Evolutionary conservation across 148 eudicot species (phyloP), one percentile per base, ranked within the genome.

Genomic region (Salicornia ramosissima): DNA sequence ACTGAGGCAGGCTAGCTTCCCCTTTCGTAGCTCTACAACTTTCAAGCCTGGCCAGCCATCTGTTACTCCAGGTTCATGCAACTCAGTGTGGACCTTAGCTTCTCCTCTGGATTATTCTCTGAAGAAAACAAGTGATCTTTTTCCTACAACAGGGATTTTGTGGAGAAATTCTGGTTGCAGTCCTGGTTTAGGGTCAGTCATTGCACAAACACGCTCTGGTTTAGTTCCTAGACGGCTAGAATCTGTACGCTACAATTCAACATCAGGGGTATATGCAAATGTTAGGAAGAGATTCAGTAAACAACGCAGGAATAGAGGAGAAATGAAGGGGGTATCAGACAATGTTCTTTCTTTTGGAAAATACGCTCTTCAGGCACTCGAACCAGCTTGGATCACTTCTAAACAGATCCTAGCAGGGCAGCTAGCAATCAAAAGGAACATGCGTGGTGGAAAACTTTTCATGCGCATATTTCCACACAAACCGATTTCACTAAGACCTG

Each of bases 211-310:
- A 74, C 70, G 73, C 14, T 74, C 39, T 80, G 68, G 69, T 28
- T 51, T 71, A 59, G 70, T 26, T 26, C 69, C 77, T 49, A 49
- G 69, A 69, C 24, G 71, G 46, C 69, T 73, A 58, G 77, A 76
- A 33, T 67, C 77, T 26, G 60, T 46, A 5, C 77, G 82, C 40
- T 79, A 78, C 73, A 75, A 73, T 67, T 82, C 88, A 7, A 74
- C 85, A 18, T 80, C 86, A 30, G 78, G 82, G 70, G 75, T 40
- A 54, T 67, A 66, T 13, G 62, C 76, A 19, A 77, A 77, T 61
- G 58, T 77, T 10, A 77, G 65, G 36, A 64, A 43, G 33, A 69
- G 74, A 18, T 78, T 78, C 51, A n/a, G 39, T 2, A 78, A 78
- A 69, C 77, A 78, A 58, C 70, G 81, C 30, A 68, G 81, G 39